These are phyloP conservation scores for Fusarium equiseti DNA, from an alignment of 2,329 filamentous ascomycete genomes.

Conservation along the genomic window DNA sequence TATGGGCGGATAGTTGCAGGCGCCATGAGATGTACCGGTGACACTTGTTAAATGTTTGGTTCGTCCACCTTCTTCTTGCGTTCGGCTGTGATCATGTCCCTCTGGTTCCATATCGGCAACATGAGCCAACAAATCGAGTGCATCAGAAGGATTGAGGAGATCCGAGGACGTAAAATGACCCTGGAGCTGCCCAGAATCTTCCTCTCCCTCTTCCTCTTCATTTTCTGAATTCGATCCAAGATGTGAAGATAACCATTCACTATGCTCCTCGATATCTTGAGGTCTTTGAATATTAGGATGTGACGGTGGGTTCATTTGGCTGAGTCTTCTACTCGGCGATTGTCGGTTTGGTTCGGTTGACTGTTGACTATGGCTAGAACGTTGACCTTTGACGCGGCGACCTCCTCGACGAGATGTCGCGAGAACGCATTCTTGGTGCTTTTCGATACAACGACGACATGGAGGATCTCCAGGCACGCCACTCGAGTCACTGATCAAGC, in stretches of 20 bases:
- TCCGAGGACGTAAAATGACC: slow-evolving; percentile 57
- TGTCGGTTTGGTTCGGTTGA: background rate
- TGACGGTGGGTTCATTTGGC: slow-evolving; percentile 1
- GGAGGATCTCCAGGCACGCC: slow-evolving; percentile 53
- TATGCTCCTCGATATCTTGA: slow-evolving; percentile 21
- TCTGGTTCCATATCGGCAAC: slow-evolving; percentile 55
- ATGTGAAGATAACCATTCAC: slow-evolving; percentile 33
- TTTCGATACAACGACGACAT: slow-evolving; percentile 55
- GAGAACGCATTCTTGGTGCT: slow-evolving; percentile 55
- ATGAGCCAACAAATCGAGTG: slow-evolving; percentile 56
- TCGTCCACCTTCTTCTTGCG: background rate
- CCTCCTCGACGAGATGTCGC: slow-evolving; percentile 57
- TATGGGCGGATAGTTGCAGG: slow-evolving; percentile 50
- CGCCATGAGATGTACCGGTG: background rate
- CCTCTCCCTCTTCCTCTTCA: slow-evolving; percentile 21
- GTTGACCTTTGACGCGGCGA: slow-evolving; percentile 50
- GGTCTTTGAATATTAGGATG: background rate
- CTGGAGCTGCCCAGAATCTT: slow-evolving; percentile 45
- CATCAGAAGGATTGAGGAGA: slow-evolving; percentile 57
- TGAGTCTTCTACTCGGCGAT: background rate
- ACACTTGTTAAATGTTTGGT: background rate
- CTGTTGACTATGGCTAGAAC: slow-evolving; percentile 1
- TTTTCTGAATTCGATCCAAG: slow-evolving; percentile 24
- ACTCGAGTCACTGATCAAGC: slow-evolving; percentile 47
- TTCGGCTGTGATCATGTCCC: slow-evolving; percentile 33